Evolutionary conservation across 805 yeast genomes (phyloP), one percentile per base, ranked within the genome.

Genomic region (Candida dendrica): DNA sequence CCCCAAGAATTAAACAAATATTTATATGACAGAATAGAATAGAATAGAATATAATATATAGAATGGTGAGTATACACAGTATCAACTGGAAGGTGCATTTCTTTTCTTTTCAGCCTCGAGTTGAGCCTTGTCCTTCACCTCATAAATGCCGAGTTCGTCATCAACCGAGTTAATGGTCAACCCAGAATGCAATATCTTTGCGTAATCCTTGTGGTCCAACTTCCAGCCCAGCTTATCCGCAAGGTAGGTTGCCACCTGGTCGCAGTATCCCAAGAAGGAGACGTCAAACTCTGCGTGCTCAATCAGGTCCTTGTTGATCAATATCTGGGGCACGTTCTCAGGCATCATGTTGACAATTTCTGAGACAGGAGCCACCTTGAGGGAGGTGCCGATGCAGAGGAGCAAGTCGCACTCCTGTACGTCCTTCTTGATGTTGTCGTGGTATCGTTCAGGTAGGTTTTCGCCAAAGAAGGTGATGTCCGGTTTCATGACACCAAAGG

Each of bases 391-490:
- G 30, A 89, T 81, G 59, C 95, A 84, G 5, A 89, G 71, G 36
- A 90, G 65, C 42, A 89, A 66, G 60, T 90, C 97, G 61, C 95
- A 86, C 34, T 74, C 67, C 16, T 62, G 52, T 6, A 81, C 68
- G 56, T 90, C 96, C 35, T 72, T 70, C 34, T 68, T 65, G 24
- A 81, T 73, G 26, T 67, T 59, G 37, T 72, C 71, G 51, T 87
- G 90, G 55, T 82, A 89, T 38, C 70, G 61, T 13, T 69, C 68
- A 1, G 96, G 96, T 44, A 89, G 66, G 14, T 80, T 77, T 59
- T 89, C 96, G 14, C 95, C 95, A 51, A 89, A 89, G 56, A 89
- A 89, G 0, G 95, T 88, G 46, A 89, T 89, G 57, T 89, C 95
- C 0, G 97, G 97, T 59, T 90, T 89, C 74, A 86, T 72, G 3